Evolutionary conservation across 352 stramenopile species (phyloP), one percentile per base, ranked within the genome.

Genomic region (Phytophthora litchii): DNA sequence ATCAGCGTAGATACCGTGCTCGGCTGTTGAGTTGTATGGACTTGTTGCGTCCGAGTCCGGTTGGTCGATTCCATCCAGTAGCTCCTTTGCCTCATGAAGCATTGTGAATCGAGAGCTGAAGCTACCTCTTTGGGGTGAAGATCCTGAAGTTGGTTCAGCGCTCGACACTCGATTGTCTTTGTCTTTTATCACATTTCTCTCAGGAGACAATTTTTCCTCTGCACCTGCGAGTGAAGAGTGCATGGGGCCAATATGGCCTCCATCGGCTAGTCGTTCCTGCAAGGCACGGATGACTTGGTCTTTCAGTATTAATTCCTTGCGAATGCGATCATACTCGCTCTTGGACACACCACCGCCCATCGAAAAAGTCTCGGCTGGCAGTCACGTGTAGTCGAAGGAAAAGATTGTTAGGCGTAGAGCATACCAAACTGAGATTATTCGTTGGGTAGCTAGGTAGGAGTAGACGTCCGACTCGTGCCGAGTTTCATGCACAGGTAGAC

Each of bases 281-380:
- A 92, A 58, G 14, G 67, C 60, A 3, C 70, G 72, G 49, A 92
- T 92, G 37, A 92, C 78, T 43, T 89, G 78, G 36, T 92, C 77
- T 37, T 90, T 90, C 13, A 79, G 61, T 27, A 88, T 55, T 29
- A 89, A 45, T 52, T 92, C 83, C 42, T 83, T 85, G 54, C 78
- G 77, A 66, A 90, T 79, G 49, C 76, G 80, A 29, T 89, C 82
- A 47, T 89, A 89, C 68, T 91, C 78, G 53, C 40, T 63, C 59
- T 84, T 91, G 60, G 79, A 91, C 63, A 91, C 79, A 32, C 82
- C 82, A 20, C 79, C 79, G 19, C 82, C 82, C 82, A 91, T 91
- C 16, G 55, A 13, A 56, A 53, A 55, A 46, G 41, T 27, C 9
- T 3, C 13, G 12, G 11, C 3, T 41, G 17, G 46, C 8, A 49